phyloP scores from a whole-genome alignment of 768 basidiomycete genomes.

The Boletus barrowsii region DNA sequence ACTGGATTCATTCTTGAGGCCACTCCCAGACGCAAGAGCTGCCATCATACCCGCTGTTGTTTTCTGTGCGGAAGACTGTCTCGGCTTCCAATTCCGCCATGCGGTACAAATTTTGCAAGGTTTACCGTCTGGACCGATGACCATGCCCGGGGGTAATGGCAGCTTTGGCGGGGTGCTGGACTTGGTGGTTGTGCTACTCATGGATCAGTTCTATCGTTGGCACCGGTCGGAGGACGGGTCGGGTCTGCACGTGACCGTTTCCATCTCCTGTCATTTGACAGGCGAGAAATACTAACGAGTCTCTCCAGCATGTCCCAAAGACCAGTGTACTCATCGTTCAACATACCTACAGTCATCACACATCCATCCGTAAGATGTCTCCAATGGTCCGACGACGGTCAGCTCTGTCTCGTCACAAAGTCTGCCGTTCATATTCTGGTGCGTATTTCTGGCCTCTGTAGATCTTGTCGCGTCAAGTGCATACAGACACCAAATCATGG shows the following conservation, averaged over 20 bases:
- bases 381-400: constrained; percentile 77
- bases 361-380: constrained; percentile 56
- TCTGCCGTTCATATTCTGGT: constrained; percentile 69
- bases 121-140: constrained; percentile 91
- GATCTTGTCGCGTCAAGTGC: constrained; percentile 2
- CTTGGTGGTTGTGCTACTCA: constrained; percentile 9
- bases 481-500: constrained; percentile 72
- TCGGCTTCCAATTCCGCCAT: constrained; percentile 67
- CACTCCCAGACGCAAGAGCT: constrained; percentile 30
- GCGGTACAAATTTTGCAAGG: constrained; percentile 91
- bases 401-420: constrained; percentile 64
- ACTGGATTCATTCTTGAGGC: constrained; percentile 26
- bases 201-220: neutral
- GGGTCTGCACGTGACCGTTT: constrained; percentile 17
- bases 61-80: constrained; percentile 33
- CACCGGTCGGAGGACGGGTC: neutral
- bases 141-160: constrained; percentile 73
- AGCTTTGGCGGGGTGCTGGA: constrained; percentile 14
- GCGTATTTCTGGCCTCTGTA: constrained; percentile 14
- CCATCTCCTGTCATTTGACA: neutral
- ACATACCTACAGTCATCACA: constrained; percentile 56
- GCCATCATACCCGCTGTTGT: constrained; percentile 35
- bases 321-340: constrained; percentile 51
- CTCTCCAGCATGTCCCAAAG: constrained; percentile 19
- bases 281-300: too few relatives aligned